These are phyloP conservation scores for Lactifluus hygrophoroides DNA, from an alignment of 768 basidiomycete genomes.

Conservation along the genomic window DNA sequence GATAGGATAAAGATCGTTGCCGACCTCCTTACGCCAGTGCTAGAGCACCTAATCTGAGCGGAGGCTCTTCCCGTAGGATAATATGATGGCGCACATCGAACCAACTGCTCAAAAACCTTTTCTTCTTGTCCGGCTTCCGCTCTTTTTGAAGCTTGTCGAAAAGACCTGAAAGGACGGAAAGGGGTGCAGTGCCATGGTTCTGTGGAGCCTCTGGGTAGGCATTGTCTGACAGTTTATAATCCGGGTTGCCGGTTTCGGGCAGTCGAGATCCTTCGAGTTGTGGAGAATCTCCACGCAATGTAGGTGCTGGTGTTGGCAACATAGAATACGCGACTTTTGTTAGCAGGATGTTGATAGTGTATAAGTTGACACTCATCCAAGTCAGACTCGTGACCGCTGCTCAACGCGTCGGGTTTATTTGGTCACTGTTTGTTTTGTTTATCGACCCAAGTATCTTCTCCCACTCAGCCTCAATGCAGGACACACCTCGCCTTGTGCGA, in stretches of 20 bases:
- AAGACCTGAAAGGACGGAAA: constrained; percentile 55
- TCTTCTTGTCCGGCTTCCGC: constrained; percentile 64
- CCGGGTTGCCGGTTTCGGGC: neutral
- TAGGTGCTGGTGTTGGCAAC: constrained; percentile 61
- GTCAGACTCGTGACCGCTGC: constrained; percentile 5
- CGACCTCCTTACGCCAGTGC: constrained; percentile 84
- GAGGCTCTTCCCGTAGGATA: neutral
- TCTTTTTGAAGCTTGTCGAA: constrained; percentile 71
- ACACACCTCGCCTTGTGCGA: constrained; percentile 14
- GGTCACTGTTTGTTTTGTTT: constrained; percentile 16
- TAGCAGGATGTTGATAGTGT: no score
- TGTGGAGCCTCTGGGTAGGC: constrained; percentile 49
- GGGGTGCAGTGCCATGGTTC: constrained; percentile 62
- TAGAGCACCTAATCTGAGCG: constrained; percentile 27
- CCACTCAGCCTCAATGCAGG: constrained; percentile 4
- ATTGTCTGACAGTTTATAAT: constrained; percentile 22
- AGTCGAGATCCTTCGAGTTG: neutral
- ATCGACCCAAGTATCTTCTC: neutral
- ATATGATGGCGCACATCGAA: constrained; percentile 52
- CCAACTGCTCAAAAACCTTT: constrained; percentile 64
- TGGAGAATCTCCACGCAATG: constrained; percentile 48
- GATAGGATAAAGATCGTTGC: constrained; percentile 83
- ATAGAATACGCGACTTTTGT: constrained; percentile 31
- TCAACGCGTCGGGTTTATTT: constrained; percentile 14
- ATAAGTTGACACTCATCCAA: no score